These are phyloP conservation scores for Russula virescens DNA, from an alignment of 768 basidiomycete genomes.

Conservation along the genomic window DNA sequence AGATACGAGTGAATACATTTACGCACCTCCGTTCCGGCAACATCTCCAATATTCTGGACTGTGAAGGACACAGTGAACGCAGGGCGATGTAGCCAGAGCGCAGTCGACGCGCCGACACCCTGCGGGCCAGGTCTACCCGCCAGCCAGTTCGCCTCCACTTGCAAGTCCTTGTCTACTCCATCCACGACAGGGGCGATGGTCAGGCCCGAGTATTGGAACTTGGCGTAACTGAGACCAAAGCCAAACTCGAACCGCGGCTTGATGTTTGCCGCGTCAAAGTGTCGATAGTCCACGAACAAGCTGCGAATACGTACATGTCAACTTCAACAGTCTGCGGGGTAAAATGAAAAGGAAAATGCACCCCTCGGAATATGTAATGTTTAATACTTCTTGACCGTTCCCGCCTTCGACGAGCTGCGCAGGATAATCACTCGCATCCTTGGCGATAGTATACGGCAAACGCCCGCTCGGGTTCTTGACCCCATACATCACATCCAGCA, in stretches of 20 bases:
- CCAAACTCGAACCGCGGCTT: conserved; percentile 85
- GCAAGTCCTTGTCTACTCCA: conserved; percentile 33
- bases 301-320: not conserved
- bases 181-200: conserved; percentile 37
- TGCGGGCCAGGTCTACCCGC: conserved; percentile 50
- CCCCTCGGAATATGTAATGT: conserved; percentile 61
- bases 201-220: conserved; percentile 64
- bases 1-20: not conserved
- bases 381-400: conserved; percentile 30
- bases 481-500: conserved; percentile 76
- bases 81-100: conserved; percentile 67
- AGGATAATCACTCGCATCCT: conserved; percentile 46
- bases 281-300: conserved; percentile 34
- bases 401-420: conserved; percentile 35
- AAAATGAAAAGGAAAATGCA: conserved; percentile 16
- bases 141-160: conserved; percentile 49
- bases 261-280: conserved; percentile 53
- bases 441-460: conserved; percentile 70
- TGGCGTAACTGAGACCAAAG: conserved; percentile 83
- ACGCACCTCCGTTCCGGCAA: conserved; percentile 56
- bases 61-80: conserved; percentile 57
- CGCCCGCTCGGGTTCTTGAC: conserved; percentile 66
- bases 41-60: conserved; percentile 57
- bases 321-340: not conserved
- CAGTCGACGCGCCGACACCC: conserved; percentile 52